Evolutionary conservation across 1,284 basidiomycete genomes (phyloP).

Genomic region (Malassezia dermatis): DNA sequence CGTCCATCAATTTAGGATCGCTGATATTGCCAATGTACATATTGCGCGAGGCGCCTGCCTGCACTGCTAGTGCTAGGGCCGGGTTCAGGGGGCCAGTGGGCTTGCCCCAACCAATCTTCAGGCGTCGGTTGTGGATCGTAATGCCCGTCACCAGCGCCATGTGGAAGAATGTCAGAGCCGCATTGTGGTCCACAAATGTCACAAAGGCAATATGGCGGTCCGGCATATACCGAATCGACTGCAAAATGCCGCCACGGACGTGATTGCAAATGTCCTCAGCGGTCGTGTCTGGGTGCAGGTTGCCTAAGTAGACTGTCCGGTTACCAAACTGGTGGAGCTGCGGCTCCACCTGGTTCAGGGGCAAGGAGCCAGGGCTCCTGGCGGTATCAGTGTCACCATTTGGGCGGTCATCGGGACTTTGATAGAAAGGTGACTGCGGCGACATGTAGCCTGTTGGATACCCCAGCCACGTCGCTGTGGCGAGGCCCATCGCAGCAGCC

Average conservation of each 20-base stretch:
- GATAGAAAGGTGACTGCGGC: not conserved
- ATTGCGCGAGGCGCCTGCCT: slow-evolving; percentile 45
- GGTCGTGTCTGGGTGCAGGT: slow-evolving; percentile 45
- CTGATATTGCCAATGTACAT: slow-evolving; percentile 47
- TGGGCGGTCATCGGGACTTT: not conserved
- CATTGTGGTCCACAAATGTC: slow-evolving; percentile 43
- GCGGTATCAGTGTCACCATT: not conserved
- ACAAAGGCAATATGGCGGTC: slow-evolving; percentile 47
- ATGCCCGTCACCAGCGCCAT: slow-evolving; percentile 41
- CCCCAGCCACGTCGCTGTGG: slow-evolving; percentile 43
- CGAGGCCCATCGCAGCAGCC: slow-evolving; percentile 45
- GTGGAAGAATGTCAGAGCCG: slow-evolving; percentile 44
- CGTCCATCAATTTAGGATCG: slow-evolving; percentile 33
- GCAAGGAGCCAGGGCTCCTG: not conserved
- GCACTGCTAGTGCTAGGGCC: slow-evolving; percentile 44
- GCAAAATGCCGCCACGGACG: slow-evolving; percentile 44
- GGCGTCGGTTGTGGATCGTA: slow-evolving; percentile 43
- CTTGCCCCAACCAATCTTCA: slow-evolving; percentile 47
- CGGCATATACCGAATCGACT: slow-evolving; percentile 42
- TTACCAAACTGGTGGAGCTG: slow-evolving; percentile 42
- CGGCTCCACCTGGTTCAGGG: slow-evolving; percentile 1
- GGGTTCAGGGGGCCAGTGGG: slow-evolving; percentile 43
- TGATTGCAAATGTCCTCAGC: slow-evolving; percentile 48
- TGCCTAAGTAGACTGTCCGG: slow-evolving; percentile 46
- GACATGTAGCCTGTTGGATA: slow-evolving; percentile 30